Base-by-base conservation (phyloP, 257 asterid genomes). In the Rauvolfia tetraphylla region DNA sequence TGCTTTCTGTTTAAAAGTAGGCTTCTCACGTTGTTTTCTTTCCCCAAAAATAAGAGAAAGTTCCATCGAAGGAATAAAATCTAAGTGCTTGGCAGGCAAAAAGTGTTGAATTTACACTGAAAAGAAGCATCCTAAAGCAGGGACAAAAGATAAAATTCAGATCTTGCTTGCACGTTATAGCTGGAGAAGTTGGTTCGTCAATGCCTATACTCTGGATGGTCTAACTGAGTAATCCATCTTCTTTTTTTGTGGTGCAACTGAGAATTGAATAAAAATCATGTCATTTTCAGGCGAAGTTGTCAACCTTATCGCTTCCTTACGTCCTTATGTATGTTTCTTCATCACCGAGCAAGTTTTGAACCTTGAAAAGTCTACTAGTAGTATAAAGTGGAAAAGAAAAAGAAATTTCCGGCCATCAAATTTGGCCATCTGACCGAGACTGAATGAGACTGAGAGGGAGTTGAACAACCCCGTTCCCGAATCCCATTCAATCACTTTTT, bases 241-340 rank as follows among this genome's bases (percentile, higher is more conserved):
- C 5, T 2, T 10, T 58, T 27, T 17, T 41, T 59, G 25, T 31
- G 1, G n/a, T 31, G 68, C n/a, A 31, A 17, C 68, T 62, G 11
- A 62, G 42, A 33, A 33, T 17, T 62, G n/a, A 31, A 62, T 33
- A 29, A 31, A 62, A 62, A 62, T 63, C 76, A 73, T n/a, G 76
- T 56, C 76, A 31, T 57, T 57, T 73, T 73, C 68, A 7, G 48
- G 17, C 44, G 15, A 39, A 38, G 29, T n/a, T 14, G 22, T 34
- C 42, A 58, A 15, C 42, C 33, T 23, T 57, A 58, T 74, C 57
- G 38, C 13, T 48, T 58, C 14, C 12, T 41, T 3, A 3, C 18
- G 58, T 74, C 77, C 9, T 74, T 58, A n/a, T 56, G 51, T 5
- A 31, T 72, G 75, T 20, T 54, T n/a, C 13, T 53, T 53, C 23